Evolutionary conservation across 768 basidiomycete species (phyloP).

Genomic region (Mycena sanguinolenta): DNA sequence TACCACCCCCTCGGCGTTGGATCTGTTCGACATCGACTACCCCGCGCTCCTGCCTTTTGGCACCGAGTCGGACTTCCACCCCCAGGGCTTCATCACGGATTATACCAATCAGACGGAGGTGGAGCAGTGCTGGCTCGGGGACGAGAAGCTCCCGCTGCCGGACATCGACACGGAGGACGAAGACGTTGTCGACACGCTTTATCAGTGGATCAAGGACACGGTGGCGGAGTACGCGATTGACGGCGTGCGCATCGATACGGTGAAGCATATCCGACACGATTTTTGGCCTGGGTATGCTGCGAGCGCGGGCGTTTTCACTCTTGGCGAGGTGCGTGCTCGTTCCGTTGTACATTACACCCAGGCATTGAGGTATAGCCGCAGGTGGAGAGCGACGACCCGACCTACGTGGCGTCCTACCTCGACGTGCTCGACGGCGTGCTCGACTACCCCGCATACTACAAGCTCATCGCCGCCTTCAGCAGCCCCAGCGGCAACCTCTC

Average conservation of each 20-base stretch:
- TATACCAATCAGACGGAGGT: slow-evolving; percentile 67
- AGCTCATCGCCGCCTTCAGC: slow-evolving; percentile 65
- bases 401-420: slow-evolving; percentile 58
- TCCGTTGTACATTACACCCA: no score
- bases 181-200: slow-evolving; percentile 64
- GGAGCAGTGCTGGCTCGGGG: slow-evolving; percentile 85
- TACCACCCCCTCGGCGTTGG: no score
- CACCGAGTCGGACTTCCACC: slow-evolving; percentile 60
- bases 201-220: slow-evolving; percentile 71
- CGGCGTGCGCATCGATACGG: slow-evolving; percentile 78
- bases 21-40: slow-evolving; percentile 43
- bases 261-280: slow-evolving; percentile 68
- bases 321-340: slow-evolving; percentile 70
- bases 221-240: slow-evolving; percentile 73
- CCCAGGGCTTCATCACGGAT: slow-evolving; percentile 76
- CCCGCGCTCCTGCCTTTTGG: slow-evolving; percentile 47
- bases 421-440: slow-evolving; percentile 68
- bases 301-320: slow-evolving; percentile 76
- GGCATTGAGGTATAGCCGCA: slow-evolving; percentile 10
- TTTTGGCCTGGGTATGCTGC: slow-evolving; percentile 79
- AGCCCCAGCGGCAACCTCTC: slow-evolving; percentile 67
- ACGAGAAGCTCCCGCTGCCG: slow-evolving; percentile 70
- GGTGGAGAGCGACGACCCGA: slow-evolving; percentile 41
- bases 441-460: slow-evolving; percentile 71
- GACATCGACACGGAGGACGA: slow-evolving; percentile 81